Conservation (phyloP, 495 filamentous ascomycete genomes). For the Neurospora sp. region DNA sequence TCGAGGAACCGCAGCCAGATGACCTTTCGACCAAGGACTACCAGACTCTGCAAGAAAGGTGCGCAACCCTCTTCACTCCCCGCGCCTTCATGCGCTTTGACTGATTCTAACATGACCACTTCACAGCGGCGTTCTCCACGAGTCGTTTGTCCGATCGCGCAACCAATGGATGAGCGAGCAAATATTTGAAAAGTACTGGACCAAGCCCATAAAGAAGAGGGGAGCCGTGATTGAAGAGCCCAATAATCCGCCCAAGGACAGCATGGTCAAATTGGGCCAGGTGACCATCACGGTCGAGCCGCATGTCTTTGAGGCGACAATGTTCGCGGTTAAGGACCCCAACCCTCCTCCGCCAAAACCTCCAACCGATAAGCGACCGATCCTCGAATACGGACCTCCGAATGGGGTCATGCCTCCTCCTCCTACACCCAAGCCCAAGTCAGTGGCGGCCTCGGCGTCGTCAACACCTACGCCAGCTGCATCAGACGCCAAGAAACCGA, state of each 20-base stretch:
- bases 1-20: slow-evolving; percentile 55
- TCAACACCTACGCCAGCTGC: slow-evolving; percentile 9
- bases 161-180: slow-evolving; percentile 82
- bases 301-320: slow-evolving; percentile 77
- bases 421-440: slow-evolving; percentile 35
- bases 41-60: slow-evolving; percentile 81
- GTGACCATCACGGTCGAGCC: slow-evolving; percentile 81
- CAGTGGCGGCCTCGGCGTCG: slow-evolving; percentile 5
- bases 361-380: slow-evolving; percentile 37
- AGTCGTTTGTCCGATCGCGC: slow-evolving; percentile 75
- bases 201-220: slow-evolving; percentile 77
- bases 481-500: slow-evolving; percentile 5
- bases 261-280: slow-evolving; percentile 72
- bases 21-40: slow-evolving; percentile 58
- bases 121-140: slow-evolving; percentile 69
- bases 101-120: neutral
- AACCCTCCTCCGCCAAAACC: slow-evolving; percentile 30
- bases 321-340: slow-evolving; percentile 76
- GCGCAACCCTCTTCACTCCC: slow-evolving; percentile 3
- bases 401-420: slow-evolving; percentile 47
- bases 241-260: slow-evolving; percentile 74
- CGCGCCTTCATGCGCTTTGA: neutral
- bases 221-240: slow-evolving; percentile 55
- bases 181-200: slow-evolving; percentile 89
- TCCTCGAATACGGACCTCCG: slow-evolving; percentile 62